Evolutionary conservation across 768 basidiomycete species (phyloP).

Genomic region (Paxillus involutus): DNA sequence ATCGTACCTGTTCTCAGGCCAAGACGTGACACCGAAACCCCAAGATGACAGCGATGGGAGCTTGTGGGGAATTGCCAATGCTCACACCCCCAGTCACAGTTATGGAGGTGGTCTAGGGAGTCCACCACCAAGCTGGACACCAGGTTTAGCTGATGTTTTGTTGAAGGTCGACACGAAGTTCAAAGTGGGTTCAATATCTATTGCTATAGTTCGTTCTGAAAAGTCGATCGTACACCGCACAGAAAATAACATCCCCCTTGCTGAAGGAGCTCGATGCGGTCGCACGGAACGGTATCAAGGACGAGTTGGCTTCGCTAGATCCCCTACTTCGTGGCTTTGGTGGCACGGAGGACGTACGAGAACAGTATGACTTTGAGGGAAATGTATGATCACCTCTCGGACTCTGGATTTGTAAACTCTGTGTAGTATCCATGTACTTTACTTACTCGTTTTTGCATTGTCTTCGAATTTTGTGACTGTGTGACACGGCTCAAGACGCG

Average conservation of each 20-base stretch:
- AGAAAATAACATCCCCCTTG: constrained; percentile 83
- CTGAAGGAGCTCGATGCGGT: constrained; percentile 85
- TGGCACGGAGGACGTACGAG: constrained; percentile 34
- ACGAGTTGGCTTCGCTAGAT: constrained; percentile 80
- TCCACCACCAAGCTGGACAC: constrained; percentile 63
- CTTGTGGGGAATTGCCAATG: constrained; percentile 74
- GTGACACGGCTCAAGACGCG: constrained; percentile 20
- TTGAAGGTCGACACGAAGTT: constrained; percentile 81
- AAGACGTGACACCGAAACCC: constrained; percentile 38
- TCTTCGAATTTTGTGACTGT: not conserved
- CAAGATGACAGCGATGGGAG: constrained; percentile 48
- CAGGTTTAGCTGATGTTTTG: constrained; percentile 67
- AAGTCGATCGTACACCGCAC: constrained; percentile 6
- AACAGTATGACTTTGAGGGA: constrained; percentile 45
- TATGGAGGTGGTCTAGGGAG: constrained; percentile 39
- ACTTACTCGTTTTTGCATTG: not conserved
- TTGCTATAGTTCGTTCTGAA: not conserved
- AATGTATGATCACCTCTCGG: constrained; percentile 27
- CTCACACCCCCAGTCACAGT: constrained; percentile 26
- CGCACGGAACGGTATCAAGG: constrained; percentile 77
- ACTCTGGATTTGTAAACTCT: constrained; percentile 14
- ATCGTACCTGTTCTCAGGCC: constrained; percentile 63
- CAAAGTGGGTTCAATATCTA: constrained; percentile 52
- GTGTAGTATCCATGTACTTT: constrained; percentile 19
- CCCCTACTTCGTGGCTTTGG: constrained; percentile 67